Base-by-base conservation (phyloP, 1,139 yeast species). In the Blastobotrys illinoisensis region DNA sequence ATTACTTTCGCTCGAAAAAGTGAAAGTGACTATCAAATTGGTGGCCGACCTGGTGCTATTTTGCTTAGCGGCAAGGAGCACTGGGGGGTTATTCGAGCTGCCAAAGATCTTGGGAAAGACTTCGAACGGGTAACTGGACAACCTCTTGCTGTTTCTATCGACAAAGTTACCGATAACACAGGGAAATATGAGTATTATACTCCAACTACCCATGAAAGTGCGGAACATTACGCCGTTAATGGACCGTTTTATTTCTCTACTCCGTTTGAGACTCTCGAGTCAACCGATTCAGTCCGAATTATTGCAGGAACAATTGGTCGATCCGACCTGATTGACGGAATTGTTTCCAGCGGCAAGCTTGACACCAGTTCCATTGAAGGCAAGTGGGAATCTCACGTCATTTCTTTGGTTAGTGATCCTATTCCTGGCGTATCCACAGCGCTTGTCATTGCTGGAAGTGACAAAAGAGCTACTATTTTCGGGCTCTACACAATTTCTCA, bases 391-490 rank as follows among this genome's bases (percentile, higher is more conserved):
- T 50, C 60, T 23, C 57, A 50, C 46, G 46, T 44, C 9, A 51
- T 53, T 9, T 47, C 46, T 18, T 23, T 59, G 9, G 58, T 59
- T 9, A 51, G 48, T 11, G 21, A 50, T 18, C 62, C 61, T 3
- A 18, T 51, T 13, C 53, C 57, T 7, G 56, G 56, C 2, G 60
- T 58, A 16, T 11, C 51, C 9, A 50, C 47, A 26, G 63, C 63
- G 7, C 40, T 60, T 46, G 60, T 59, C 9, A 54, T 60, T 45
- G 60, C 56, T 18, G 63, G 63, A 32, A 52, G 56, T 40, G 63
- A 59, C 48, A 55, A 54, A 36, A 48, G 62, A 48, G 62, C 60
- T 24, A 54, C 62, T 1, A 59, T 55, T 9, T 59, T 52, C 46
- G 61, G 60, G n/a, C 21, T 58, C 7, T 60, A 60, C 47, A 56